Conservation (phyloP, 2,329 filamentous ascomycete species). For the Pseudopyricularia javanii region DNA sequence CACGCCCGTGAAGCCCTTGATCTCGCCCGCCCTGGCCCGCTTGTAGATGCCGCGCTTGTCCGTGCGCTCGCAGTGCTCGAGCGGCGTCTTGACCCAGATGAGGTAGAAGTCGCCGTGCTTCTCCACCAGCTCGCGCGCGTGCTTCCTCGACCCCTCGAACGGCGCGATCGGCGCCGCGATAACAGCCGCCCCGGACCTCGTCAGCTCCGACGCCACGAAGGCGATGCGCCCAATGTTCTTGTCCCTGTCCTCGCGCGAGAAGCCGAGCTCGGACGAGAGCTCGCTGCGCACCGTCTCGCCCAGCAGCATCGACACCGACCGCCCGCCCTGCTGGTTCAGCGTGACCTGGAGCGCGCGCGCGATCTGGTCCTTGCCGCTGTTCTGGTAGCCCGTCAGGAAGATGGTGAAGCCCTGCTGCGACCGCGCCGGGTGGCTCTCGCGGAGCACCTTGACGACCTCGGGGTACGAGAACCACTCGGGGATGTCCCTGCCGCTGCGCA, state of each 20-base stretch:
- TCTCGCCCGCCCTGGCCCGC: slow-evolving; percentile 73
- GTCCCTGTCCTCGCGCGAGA: slow-evolving; percentile 84
- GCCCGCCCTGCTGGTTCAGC: slow-evolving; percentile 93
- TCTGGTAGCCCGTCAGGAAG: slow-evolving; percentile 94
- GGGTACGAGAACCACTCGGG: slow-evolving; percentile 99
- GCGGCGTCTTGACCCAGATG: slow-evolving; percentile 82
- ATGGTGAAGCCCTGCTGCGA: slow-evolving; percentile 92
- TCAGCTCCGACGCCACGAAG: slow-evolving; percentile 91
- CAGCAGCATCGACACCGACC: slow-evolving; percentile 84
- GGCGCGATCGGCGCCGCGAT: slow-evolving; percentile 95
- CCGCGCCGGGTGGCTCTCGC: slow-evolving; percentile 90
- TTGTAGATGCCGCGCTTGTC: slow-evolving; percentile 87
- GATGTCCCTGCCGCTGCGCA: slow-evolving; percentile 86
- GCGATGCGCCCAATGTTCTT: slow-evolving; percentile 93
- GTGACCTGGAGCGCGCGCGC: slow-evolving; percentile 92
- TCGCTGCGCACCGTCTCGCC: slow-evolving; percentile 92
- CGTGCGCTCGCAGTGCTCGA: slow-evolving; percentile 89
- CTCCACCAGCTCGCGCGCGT: slow-evolving; percentile 75
- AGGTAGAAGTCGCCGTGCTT: slow-evolving; percentile 89
- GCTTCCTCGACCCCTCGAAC: slow-evolving; percentile 64
- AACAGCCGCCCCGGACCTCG: slow-evolving; percentile 82
- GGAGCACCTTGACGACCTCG: slow-evolving; percentile 90
- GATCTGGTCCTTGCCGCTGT: slow-evolving; percentile 94
- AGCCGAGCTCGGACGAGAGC: slow-evolving; percentile 89
- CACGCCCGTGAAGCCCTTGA: slow-evolving; percentile 96